Conservation (phyloP, 352 stramenopile species). For the Phytophthora crassamura region DNA sequence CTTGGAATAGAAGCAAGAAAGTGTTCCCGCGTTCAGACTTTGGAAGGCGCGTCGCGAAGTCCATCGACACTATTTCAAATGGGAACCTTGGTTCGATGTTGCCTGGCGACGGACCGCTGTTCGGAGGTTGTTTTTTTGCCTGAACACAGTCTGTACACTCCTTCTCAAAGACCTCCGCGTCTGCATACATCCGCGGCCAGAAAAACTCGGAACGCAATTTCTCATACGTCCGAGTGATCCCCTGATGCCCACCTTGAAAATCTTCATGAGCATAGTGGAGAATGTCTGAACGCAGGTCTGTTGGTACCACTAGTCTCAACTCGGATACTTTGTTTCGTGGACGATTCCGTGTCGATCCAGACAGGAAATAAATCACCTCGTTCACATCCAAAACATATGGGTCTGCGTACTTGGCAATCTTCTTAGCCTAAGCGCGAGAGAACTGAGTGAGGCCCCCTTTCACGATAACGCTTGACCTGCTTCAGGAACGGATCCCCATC, state of each 20-base stretch:
- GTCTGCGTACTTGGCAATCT: neutral
- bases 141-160: neutral
- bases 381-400: neutral
- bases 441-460: neutral
- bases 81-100: slow-evolving; percentile 4
- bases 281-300: neutral
- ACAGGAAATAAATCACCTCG: too few relatives aligned
- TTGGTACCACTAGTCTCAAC: neutral
- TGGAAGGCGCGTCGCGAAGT: too few relatives aligned
- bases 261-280: too few relatives aligned
- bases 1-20: too few relatives aligned
- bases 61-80: neutral
- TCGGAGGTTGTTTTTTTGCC: neutral
- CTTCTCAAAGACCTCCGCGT: neutral
- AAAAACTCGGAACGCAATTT: slow-evolving; percentile 11
- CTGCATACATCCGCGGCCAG: slow-evolving; percentile 2
- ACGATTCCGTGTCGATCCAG: neutral
- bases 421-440: neutral
- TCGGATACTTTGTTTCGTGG: neutral
- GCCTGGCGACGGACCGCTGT: neutral
- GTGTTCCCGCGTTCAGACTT: too few relatives aligned
- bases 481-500: too few relatives aligned
- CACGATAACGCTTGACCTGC: too few relatives aligned
- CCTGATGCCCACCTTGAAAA: slow-evolving; percentile 9
- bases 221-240: slow-evolving; percentile 10